Base-by-base conservation (phyloP, 2,329 filamentous ascomycete species). In the Dryadomyces quercus-mongolicae region DNA sequence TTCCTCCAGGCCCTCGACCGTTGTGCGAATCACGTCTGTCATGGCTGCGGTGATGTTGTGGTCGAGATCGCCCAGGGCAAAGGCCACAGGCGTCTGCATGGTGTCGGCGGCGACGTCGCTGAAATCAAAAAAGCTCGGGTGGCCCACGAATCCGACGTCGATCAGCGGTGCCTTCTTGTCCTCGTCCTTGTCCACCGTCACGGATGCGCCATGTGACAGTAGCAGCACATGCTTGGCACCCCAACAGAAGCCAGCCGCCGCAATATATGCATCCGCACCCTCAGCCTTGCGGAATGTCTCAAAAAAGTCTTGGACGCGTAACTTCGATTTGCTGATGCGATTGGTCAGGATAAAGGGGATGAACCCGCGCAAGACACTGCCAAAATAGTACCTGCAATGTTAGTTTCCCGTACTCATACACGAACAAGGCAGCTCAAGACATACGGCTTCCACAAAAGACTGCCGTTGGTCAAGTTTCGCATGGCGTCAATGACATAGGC, bases 191-290 rank as follows among this genome's bases (percentile, higher is more conserved):
- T 55, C 55, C 3, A 54, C 55, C 36, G 54, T 56, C 34, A n/a
- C 18, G 42, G 42, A n/a, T 18, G 58, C 59, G 44, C 57, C 57
- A 56, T 71, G 69, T 12, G 71, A 68, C 3, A 83, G 70, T n/a
- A 71, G 62, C 9, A 79, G 62, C 2, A 71, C 66, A 59, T 81
- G 73, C 57, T 77, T 76, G 22, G 78, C 81, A 22, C 81, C 81
- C 80, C 80, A 84, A 68, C 79, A 84, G 67, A 81, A 84, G 0
- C 81, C 82, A 0, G 76, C 76, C 0, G 71, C 75, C 21, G 73
- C 78, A 48, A 83, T 65, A 16, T 66, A 64, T 55, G 54, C 44
- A 60, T 50, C 43, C 5, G 58, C 55, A 12, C 64, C 64, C 43
- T 65, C 62, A 31, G 66, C 64, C 43, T 65, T 60, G 43, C 65